Percentiles rank a stretch among this genome's conserved stretches.
Conservation (phyloP, 257 asterid genomes). For the Forsythia suspensa region DNA sequence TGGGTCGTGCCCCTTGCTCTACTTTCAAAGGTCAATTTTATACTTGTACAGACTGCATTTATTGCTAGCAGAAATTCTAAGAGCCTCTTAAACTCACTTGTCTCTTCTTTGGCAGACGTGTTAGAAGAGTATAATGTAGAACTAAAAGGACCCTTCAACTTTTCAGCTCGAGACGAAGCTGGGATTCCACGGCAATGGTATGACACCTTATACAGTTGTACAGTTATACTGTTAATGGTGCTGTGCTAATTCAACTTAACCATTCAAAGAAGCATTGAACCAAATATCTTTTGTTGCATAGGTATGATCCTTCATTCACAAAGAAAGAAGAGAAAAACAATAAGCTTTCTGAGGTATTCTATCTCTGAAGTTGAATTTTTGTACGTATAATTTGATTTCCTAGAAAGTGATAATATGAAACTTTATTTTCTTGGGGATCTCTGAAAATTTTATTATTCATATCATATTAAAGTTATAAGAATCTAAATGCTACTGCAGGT, state of each 20-base stretch:
- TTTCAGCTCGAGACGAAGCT: slow-evolving; percentile 77
- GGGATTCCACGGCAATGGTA: slow-evolving; percentile 92
- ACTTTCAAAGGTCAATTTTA: slow-evolving; percentile 63
- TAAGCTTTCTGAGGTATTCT: slow-evolving; percentile 59
- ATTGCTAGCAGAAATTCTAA: not conserved
- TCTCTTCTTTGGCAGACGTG: slow-evolving; percentile 42
- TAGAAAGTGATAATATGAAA: not conserved
- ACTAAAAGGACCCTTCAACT: slow-evolving; percentile 85
- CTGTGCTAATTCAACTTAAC: not conserved
- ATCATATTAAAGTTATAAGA: not conserved
- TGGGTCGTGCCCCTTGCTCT: slow-evolving; percentile 62
- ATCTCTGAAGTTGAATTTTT: not conserved
- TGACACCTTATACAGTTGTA: not conserved
- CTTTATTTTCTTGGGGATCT: not conserved
- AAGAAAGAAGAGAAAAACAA: slow-evolving; percentile 30
- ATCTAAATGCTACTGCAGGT: slow-evolving; percentile 45
- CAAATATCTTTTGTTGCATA: slow-evolving; percentile 23
- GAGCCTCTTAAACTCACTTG: not conserved
- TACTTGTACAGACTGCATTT: not conserved
- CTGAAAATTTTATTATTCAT: not conserved
- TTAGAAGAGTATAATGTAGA: slow-evolving; percentile 78
- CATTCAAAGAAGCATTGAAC: slow-evolving; percentile 4
- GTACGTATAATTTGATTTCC: not conserved
- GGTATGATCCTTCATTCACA: slow-evolving; percentile 70
- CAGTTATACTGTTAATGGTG: slow-evolving; percentile 4